Evolutionary conservation across 495 filamentous ascomycete genomes (phyloP), one percentile per base, ranked within the genome.

Genomic region (Daldinia loculata): DNA sequence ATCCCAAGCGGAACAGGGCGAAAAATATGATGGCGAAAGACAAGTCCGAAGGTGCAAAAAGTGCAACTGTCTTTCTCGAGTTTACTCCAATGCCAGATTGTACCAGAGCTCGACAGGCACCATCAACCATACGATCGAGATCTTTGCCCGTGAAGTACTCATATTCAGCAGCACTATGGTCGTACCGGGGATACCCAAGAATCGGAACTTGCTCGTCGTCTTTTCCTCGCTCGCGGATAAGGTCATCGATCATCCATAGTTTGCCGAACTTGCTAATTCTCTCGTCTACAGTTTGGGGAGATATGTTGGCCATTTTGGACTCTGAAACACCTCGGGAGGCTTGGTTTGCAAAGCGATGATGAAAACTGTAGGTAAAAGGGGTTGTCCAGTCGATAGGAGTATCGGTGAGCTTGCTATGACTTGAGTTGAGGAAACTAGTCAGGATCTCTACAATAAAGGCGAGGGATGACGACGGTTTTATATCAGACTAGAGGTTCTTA

Each of bases 1-100:
- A 87, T 26, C 88, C 88, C 3, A 89, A 74, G 17, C 88, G 81
- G 56, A 82, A 84, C 5, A 90, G 79, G 1, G 87, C 88, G 56
- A 89, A 88, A 41, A 89, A 82, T 1, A 84, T 82, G 58, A 88
- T 63, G 2, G 87, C 78, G 79, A 87, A 89, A 43, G 84, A 83
- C 3, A 89, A 69, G 62, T 88, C 84, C 3, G 87, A 88, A 22
- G 77, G 74, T 0, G 84, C 85, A n/a, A 88, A 80, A 0, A 90
- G 70, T 4, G 85, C 87, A 24, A 90, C 81, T n/a, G 78, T 79
- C 27, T 75, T 74, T 36, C 66, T 63, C 14, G 78, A 76, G 43
- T 78, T 76, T 61, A 76, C 53, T 19, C 78, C 73, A 32, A 85
- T 67, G 56, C 85, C 78, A 4, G 70, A 71, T 17, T 72, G 77